Evolutionary conservation across 2,329 filamentous ascomycete genomes (phyloP), one percentile per base, ranked within the genome.

Genomic region (Talaromyces sp.): DNA sequence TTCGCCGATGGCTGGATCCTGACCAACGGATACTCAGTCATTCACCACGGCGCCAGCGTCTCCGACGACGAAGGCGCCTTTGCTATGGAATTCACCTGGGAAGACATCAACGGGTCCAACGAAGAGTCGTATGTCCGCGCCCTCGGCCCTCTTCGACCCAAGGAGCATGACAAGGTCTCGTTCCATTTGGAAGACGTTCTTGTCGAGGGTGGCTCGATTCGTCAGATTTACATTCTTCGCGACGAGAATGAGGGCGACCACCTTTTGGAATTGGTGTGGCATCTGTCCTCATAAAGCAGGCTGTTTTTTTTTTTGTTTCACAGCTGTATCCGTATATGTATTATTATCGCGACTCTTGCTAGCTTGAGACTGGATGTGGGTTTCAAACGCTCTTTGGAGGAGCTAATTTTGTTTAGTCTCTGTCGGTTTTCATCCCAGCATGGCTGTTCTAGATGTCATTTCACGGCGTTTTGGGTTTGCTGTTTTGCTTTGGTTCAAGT

Each of bases 11-110:
- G 75, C 34, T 73, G 76, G 79, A 52, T 87, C n/a, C 72, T 87
- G 10, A 79, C 82, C 31, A 87, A 87, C 68, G 85, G 85, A 0
- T 87, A 82, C 67, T 86, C 83, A 23, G 78, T 87, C 54, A 77
- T 80, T 33, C 73, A 77, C 53, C 87, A 87, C 44, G 69, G 81
- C 5, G 72, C 75, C 5, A 66, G 69, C 2, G 61, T 82, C 1
- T 68, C 83, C 12, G 71, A 76, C 36, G 77, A 78, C 52, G 60
- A 61, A 12, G 61, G 61, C 18, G 58, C 59, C 53, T 78, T 82
- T 65, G 67, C 67, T 52, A 75, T 76, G 73, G 85, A 87, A 70
- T 77, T 78, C 56, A 87, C 85, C 0, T 87, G 82, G 81, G 72
- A 73, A 2, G 75, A 79, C 28, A 72, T 78, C 23, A 80, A 79